phyloP scores from a whole-genome alignment of 106 monocot species.

The Dactylorhiza incarnata region DNA sequence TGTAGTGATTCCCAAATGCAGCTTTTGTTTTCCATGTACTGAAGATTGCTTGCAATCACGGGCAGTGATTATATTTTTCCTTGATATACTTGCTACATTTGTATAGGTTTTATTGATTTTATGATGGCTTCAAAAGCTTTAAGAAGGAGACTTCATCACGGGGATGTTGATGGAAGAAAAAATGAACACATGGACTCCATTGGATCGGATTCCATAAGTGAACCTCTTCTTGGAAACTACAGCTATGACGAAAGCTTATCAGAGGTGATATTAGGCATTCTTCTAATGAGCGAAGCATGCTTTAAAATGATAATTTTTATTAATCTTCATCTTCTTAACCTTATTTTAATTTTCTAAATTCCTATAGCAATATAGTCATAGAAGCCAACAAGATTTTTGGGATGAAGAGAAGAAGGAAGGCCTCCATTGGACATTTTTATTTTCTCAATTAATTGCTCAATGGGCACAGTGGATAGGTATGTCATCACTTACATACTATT shows the following conservation, averaged over 20 bases:
- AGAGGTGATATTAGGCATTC: conserved; percentile 26
- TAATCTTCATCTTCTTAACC: background rate
- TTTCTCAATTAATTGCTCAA: conserved; percentile 70
- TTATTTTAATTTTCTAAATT: background rate
- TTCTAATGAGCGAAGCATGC: background rate
- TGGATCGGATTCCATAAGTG: conserved; percentile 36
- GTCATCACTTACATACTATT: background rate
- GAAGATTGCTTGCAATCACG: background rate
- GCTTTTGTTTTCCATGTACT: background rate
- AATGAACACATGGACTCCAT: conserved; percentile 38
- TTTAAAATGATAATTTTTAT: background rate
- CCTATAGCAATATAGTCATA: conserved; percentile 28
- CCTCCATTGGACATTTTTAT: conserved; percentile 69
- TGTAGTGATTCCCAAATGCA: background rate
- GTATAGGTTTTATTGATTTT: conserved; percentile 3
- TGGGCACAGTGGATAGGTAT: conserved; percentile 93
- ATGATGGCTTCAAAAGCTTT: conserved; percentile 59
- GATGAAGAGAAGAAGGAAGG: conserved; percentile 58
- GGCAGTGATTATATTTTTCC: background rate
- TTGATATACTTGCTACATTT: background rate
- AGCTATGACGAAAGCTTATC: conserved; percentile 13
- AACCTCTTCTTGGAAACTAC: conserved; percentile 70
- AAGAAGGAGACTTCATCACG: conserved; percentile 64
- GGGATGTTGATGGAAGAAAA: conserved; percentile 71
- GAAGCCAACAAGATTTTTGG: conserved; percentile 29